phyloP scores from a whole-genome alignment of 306 rosid genomes.

The Vigna angularis region DNA sequence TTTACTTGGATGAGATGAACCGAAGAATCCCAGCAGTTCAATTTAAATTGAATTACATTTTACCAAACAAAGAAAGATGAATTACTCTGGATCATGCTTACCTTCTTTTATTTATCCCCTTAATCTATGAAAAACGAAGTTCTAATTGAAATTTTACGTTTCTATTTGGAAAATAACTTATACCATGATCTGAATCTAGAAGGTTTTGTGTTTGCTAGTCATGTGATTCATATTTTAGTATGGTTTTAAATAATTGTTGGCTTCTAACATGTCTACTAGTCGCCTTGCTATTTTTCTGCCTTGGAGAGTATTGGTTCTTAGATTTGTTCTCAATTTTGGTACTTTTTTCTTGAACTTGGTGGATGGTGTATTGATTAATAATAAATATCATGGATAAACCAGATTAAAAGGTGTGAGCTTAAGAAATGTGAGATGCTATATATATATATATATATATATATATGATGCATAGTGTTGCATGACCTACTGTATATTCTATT shows the following conservation, averaged over 20 bases:
- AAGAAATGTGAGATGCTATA: conserved; percentile 5
- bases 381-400: conserved; percentile 28
- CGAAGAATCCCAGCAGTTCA: neutral
- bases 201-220: neutral
- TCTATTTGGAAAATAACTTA: neutral
- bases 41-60: conserved; percentile 5
- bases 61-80: neutral
- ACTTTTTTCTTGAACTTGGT: neutral
- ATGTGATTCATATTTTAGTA: neutral
- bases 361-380: neutral
- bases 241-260: conserved; percentile 6
- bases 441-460: neutral
- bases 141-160: neutral
- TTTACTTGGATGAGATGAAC: conserved; percentile 4
- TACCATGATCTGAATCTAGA: conserved; percentile 4
- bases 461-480: neutral
- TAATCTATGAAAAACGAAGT: neutral
- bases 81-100: neutral
- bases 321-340: conserved; percentile 25
- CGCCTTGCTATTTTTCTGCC: conserved; percentile 14
- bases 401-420: neutral
- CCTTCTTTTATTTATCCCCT: neutral
- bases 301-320: conserved; percentile 14
- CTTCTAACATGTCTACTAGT: conserved; percentile 3
- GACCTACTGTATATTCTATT: conserved; percentile 9